Percentiles rank a stretch among this genome's conserved stretches.
Conservation (phyloP, 306 rosid genomes). For the Delonix regia region DNA sequence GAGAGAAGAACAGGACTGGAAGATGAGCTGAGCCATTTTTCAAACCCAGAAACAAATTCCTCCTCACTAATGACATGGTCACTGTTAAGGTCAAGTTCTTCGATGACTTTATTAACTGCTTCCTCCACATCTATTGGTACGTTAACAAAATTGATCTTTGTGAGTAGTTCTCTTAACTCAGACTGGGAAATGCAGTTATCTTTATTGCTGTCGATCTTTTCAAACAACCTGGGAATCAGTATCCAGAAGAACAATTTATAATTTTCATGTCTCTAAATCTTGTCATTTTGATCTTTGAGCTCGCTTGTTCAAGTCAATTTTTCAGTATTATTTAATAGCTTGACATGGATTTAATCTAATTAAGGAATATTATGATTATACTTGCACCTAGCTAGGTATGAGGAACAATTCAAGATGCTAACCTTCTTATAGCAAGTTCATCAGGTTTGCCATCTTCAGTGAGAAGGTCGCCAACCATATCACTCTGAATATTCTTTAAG, state of each 20-base stretch:
- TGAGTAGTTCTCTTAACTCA: constrained; percentile 41
- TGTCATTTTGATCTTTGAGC: neutral
- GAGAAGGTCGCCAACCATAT: constrained; percentile 40
- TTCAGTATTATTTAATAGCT: neutral
- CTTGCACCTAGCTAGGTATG: neutral
- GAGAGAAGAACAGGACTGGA: constrained; percentile 3
- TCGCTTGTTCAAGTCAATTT: neutral
- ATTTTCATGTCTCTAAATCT: neutral
- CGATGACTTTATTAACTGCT: constrained; percentile 37
- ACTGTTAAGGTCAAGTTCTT: constrained; percentile 42
- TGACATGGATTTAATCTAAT: neutral
- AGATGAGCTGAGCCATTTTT: constrained; percentile 35
- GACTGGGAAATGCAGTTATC: constrained; percentile 40
- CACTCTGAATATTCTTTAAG: constrained; percentile 36
- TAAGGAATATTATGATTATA: neutral
- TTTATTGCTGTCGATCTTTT: constrained; percentile 34
- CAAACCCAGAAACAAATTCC: constrained; percentile 40
- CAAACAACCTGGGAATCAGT: constrained; percentile 38
- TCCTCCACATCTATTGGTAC: constrained; percentile 42
- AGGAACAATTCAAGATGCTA: constrained; percentile 21
- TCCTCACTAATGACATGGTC: constrained; percentile 38
- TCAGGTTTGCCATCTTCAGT: constrained; percentile 40
- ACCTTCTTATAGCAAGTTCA: constrained; percentile 38
- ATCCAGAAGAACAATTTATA: neutral
- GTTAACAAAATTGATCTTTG: constrained; percentile 31